Evolutionary conservation across 148 eudicot species (phyloP), one percentile per base, ranked within the genome.

Genomic region (Limonium bicolor): DNA sequence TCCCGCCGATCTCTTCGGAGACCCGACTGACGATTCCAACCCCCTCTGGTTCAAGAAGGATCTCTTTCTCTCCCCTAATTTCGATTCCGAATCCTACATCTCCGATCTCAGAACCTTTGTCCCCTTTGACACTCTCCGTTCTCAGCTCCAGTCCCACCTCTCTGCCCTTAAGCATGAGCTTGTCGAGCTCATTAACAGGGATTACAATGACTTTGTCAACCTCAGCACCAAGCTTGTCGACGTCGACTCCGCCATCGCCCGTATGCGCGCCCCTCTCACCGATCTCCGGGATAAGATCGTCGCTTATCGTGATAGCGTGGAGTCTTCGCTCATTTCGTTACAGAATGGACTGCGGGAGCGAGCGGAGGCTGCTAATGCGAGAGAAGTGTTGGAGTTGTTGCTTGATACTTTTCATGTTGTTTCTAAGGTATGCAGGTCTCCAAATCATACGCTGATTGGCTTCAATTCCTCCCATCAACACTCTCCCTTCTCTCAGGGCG

Each of bases 21-120:
- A 77, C 58, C 73, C 86, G 7, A 64, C 54, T 12, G 83, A 74
- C 64, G 50, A 69, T 23, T 46, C 80, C 22, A 72, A 60, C 32
- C 96, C 96, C 0, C 44, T 62, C 0, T 88, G 96, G 96, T 82
- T 88, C 76, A 88, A 83, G 50, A 72, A 72, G 14, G 57, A 72
- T 27, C 68, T 74, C 25, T 88, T 88, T 62, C 75, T 77, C 46
- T 66, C 69, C 17, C 80, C 69, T 0, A 18, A 59, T 8, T 88
- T 88, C 73, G 73, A 74, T 38, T 48, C 92, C 18, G 78, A 74
- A 36, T 32, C 73, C 24, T 90, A 90, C 80, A 84, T 90, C 20
- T 51, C 93, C 60, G 95, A 90, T 53, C 95, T 90, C 49, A 81
- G 97, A 14, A 74, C 97, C 9, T 90, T 90, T 71, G 97, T 90